Base-by-base conservation (phyloP, 441 rosid genomes). In the Francoa sonchifolia region DNA sequence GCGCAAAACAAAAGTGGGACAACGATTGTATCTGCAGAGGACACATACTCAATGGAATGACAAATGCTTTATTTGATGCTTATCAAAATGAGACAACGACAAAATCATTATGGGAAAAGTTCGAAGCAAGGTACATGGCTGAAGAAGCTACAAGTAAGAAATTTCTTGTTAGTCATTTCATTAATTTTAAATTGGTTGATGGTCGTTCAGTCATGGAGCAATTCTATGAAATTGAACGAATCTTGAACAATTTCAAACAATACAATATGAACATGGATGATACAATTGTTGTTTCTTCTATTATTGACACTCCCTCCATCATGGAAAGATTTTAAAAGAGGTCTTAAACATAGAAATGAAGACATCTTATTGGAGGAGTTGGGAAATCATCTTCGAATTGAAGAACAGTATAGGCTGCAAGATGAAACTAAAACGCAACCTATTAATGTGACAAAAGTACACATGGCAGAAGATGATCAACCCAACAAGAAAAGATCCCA, bases 311-410 rank as follows among this genome's bases (percentile, higher is more conserved):
- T 46, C 3, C 38, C 33, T n/a, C 31, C 22, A 2, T 33, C 41
- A 14, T 46, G 41, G 33, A 46, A 19, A 23, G 15, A 46, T 7
- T 46, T 46, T 15, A 46, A 46, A 8, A 33, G 11, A 46, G 14
- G 9, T 14, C 5, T 46, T 1, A 47, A 47, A 13, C 33, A 47
- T 15, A 34, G 22, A 9, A 47, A 33, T 1, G 41, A 47, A 1
- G 33, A 42, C n/a, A n/a, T n/a, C n/a, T n/a, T n/a, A n/a, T n/a
- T n/a, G n/a, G n/a, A n/a, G n/a, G n/a, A n/a, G n/a, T n/a, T n/a
- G n/a, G n/a, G n/a, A n/a, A n/a, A n/a, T n/a, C n/a, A n/a, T n/a
- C n/a, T n/a, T n/a, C n/a, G n/a, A n/a, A n/a, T n/a, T n/a, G n/a
- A n/a, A n/a, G n/a, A n/a, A n/a, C n/a, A n/a, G n/a, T n/a, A n/a